These are phyloP conservation scores for Arachnomyces sp. DNA, from an alignment of 2,329 filamentous ascomycete genomes.

Conservation along the genomic window DNA sequence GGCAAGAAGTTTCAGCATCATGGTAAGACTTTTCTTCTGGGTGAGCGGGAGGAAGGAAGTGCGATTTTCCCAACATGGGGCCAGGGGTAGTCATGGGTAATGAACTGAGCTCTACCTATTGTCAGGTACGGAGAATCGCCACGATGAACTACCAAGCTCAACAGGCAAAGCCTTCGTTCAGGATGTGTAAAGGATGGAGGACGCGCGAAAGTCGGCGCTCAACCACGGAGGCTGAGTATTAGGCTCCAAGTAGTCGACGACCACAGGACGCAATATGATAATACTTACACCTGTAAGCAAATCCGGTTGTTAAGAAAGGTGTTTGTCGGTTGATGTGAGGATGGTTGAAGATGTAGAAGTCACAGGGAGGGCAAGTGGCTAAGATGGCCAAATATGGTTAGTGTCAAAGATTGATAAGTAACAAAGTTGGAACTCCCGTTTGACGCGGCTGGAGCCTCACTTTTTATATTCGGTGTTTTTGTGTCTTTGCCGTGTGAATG, in stretches of 20 bases:
- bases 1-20: constrained; percentile 19
- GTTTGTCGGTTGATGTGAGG: constrained; percentile 16
- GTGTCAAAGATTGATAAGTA: constrained; percentile 22
- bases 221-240: constrained; percentile 6
- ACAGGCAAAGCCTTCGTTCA: constrained; percentile 9
- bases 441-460: constrained; percentile 11
- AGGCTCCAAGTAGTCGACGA: constrained; percentile 14
- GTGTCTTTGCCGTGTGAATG: not conserved
- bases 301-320: constrained; percentile 14
- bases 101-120: constrained; percentile 29
- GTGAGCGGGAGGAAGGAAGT: constrained; percentile 14
- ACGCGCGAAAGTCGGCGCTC: constrained; percentile 1
- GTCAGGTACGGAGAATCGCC: constrained; percentile 36
- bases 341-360: constrained; percentile 26
- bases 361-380: constrained; percentile 27
- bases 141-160: constrained; percentile 28
- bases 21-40: constrained; percentile 25
- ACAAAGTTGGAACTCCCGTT: constrained; percentile 13
- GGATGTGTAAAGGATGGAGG: not conserved
- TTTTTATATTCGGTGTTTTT: not conserved
- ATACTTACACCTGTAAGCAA: constrained; percentile 9
- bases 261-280: constrained; percentile 8
- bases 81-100: constrained; percentile 13
- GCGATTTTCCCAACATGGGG: constrained; percentile 10
- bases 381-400: constrained; percentile 36